Base-by-base conservation (phyloP, 345 rosid genomes). In the Iberis pinnata region DNA sequence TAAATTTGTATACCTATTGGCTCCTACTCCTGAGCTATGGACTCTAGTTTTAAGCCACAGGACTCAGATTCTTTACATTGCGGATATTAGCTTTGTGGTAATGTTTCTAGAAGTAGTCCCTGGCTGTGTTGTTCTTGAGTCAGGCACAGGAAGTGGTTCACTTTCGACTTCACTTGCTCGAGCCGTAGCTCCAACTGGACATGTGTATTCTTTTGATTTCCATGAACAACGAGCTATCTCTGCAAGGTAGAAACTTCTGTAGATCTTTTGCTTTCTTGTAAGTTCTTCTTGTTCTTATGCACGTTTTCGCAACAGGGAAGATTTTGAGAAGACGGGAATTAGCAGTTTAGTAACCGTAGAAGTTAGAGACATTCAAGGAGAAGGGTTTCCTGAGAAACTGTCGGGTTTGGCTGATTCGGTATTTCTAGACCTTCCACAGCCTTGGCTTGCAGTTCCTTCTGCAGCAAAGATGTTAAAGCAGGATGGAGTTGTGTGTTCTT, bases 141-240 rank as follows among this genome's bases (percentile, higher is more conserved):
- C 95, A 0, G 98, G 98, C 12, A 92, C 98, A 0, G 98, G 95
- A 20, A 92, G 96, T 59, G 96, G 98, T 31, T 92, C 98, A 13
- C 70, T 77, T 49, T 71, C 94, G 4, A 77, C 96, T 8, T 84
- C 89, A 8, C 78, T 84, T 47, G 81, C 88, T 0, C 59, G 81
- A 70, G 82, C 88, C 13, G 5, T 11, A 72, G 66, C 84, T 73
- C 92, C 95, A 31, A 71, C 72, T 6, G 95, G 95, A 42, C 88
- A 79, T 53, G 79, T 87, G 9, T 78, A 79, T 65, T 79, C 82
- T 4, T 75, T 83, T 68, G 87, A 84, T 70, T 87, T 84, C 76
- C 96, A 81, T 42, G 78, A 78, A 61, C 83, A 87, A 59, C 75
- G 93, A 60, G 83, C 89, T 61, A 72, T 71, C 38, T 88, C 84